Percentiles rank a stretch among this genome's conserved stretches.
Conservation (phyloP, 2,329 filamentous ascomycete genomes). For the Alternaria sp. region DNA sequence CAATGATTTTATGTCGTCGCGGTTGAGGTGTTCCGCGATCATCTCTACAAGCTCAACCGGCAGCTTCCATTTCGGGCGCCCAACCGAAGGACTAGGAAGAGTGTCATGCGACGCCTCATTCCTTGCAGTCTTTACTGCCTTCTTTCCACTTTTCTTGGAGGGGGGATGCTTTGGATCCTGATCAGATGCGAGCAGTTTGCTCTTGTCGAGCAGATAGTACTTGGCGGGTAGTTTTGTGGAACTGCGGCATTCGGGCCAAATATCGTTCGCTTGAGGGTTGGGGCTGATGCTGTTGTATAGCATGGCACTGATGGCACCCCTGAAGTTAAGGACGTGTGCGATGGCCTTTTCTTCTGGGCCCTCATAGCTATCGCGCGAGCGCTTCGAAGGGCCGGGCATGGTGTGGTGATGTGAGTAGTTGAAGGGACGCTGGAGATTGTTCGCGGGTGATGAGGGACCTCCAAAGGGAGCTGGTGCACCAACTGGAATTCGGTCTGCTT, state of each 20-base stretch:
- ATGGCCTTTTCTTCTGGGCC: constrained; percentile 17
- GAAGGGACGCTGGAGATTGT: neutral
- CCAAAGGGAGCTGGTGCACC: neutral
- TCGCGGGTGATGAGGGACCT: neutral
- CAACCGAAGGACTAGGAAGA: neutral
- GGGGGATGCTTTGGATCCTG: neutral
- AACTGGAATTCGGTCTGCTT: neutral
- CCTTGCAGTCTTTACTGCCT: neutral
- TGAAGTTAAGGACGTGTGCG: constrained; percentile 15
- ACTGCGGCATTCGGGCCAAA: constrained; percentile 45
- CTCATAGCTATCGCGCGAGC: constrained; percentile 26
- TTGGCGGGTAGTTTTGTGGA: constrained; percentile 31
- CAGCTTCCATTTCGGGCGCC: constrained; percentile 53
- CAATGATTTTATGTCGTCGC: constrained; percentile 65
- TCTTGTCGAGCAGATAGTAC: constrained; percentile 28
- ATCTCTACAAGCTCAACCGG: constrained; percentile 68
- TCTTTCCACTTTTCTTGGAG: neutral
- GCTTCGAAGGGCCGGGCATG: constrained; percentile 20
- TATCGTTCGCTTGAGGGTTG: constrained; percentile 39
- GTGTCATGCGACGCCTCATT: neutral
- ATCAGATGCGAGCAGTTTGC: neutral
- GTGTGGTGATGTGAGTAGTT: neutral
- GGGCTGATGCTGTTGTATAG: constrained; percentile 24
- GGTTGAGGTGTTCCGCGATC: constrained; percentile 62
- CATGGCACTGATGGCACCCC: constrained; percentile 34